phyloP scores from a whole-genome alignment of 2,329 filamentous ascomycete genomes.

The Teratosphaeria nubilosa region DNA sequence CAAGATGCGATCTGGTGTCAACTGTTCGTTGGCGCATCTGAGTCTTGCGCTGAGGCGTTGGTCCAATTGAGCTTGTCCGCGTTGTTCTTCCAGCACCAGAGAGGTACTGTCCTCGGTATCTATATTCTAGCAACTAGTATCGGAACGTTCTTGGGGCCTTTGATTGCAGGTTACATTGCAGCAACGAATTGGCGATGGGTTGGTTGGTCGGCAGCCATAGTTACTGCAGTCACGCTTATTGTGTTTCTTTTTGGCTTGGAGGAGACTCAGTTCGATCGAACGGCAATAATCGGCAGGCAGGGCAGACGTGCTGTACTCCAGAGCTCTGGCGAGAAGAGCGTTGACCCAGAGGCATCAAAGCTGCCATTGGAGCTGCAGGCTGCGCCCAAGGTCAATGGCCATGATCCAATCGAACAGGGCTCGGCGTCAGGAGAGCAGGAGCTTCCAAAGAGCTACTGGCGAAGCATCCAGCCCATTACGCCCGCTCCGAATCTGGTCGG shows the following conservation, averaged over 20 bases:
- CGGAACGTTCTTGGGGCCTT: constrained; percentile 46
- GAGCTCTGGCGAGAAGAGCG: neutral
- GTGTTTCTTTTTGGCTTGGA: constrained; percentile 44
- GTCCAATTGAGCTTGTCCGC: constrained; percentile 49
- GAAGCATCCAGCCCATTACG: constrained; percentile 47
- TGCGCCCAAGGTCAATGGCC: neutral
- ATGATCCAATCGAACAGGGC: constrained; percentile 2
- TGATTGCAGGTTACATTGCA: constrained; percentile 44
- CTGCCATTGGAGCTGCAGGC: neutral
- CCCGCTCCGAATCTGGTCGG: constrained; percentile 46
- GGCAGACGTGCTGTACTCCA: neutral
- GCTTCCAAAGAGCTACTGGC: constrained; percentile 40
- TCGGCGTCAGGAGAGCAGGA: constrained; percentile 4
- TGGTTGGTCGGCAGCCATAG: constrained; percentile 42
- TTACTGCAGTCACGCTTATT: constrained; percentile 38
- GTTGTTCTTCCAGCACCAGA: constrained; percentile 49
- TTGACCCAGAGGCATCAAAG: neutral
- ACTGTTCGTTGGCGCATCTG: constrained; percentile 48
- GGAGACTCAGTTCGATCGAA: constrained; percentile 42
- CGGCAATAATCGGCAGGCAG: constrained; percentile 24
- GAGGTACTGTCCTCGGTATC: constrained; percentile 44
- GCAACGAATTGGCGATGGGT: constrained; percentile 44
- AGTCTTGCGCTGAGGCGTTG: constrained; percentile 46
- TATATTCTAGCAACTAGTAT: constrained; percentile 48
- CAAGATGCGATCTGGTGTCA: constrained; percentile 46